Percentiles rank a stretch among this genome's conserved stretches.
Evolutionary conservation across 2,329 filamentous ascomycete genomes (phyloP).

Genomic region (Pseudogymnoascus sp.): DNA sequence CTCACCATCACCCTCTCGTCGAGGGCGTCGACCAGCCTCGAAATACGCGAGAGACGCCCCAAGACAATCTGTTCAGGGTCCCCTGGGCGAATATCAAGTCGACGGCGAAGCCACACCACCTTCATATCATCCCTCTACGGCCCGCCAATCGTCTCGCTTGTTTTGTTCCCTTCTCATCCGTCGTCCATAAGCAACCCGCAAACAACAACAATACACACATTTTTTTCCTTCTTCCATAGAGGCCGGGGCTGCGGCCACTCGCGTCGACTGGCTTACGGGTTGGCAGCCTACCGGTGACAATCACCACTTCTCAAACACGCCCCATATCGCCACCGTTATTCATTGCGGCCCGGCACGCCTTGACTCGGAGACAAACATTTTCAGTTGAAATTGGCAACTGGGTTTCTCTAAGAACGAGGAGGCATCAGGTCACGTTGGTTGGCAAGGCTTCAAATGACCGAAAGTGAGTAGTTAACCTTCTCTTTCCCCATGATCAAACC

Average conservation of each 20-base stretch:
- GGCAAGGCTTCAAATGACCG: slow-evolving; percentile 12
- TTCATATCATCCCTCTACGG: background rate
- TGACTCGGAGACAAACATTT: background rate
- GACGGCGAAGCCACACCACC: background rate
- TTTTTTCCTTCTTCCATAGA: background rate
- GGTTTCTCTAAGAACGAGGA: background rate
- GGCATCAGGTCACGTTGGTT: background rate
- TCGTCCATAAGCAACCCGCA: background rate
- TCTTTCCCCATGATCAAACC: background rate
- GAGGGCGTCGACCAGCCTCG: background rate
- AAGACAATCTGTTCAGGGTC: background rate
- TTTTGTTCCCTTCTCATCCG: background rate
- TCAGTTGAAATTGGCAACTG: background rate
- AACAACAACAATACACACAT: background rate
- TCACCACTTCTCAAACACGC: background rate
- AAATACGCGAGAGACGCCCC: slow-evolving; percentile 1
- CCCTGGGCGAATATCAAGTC: background rate
- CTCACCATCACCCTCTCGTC: background rate
- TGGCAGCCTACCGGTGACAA: background rate
- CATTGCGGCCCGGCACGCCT: background rate
- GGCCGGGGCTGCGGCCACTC: background rate
- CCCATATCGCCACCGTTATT: background rate
- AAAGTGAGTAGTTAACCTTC: slow-evolving; percentile 12
- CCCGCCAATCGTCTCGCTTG: background rate
- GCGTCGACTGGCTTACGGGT: background rate